Evolutionary conservation across 345 rosid genomes (phyloP), one percentile per base, ranked within the genome.

Genomic region (Limnanthes douglasii): DNA sequence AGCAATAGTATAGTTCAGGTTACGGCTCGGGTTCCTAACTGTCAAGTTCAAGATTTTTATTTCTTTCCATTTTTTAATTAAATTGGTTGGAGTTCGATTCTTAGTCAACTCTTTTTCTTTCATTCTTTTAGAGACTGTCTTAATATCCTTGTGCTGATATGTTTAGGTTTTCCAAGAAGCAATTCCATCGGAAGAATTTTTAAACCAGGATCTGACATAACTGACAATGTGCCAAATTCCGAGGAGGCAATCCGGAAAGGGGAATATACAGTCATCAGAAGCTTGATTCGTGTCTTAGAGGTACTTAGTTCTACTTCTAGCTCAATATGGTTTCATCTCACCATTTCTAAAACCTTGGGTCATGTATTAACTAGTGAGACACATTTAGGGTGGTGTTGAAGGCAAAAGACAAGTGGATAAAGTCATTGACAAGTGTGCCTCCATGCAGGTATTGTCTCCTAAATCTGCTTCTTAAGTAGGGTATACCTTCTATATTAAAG

Each of bases 401-500:
- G 95, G 95, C 41, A 90, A 90, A 73, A 66, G 79, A 48, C 92
- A 79, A 63, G 95, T 90, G 23, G 98, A 90, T 55, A 79, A 79
- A 62, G 95, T 90, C 59, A 90, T 90, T 48, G 98, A 90, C 68
- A 83, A 79, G 66, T 90, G 98, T 61, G 68, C 98, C 40, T 72
- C 94, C 54, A 90, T 90, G 98, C 98, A 90, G 94, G 98, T 90
- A 63, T 46, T 31, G 26, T n/a, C n/a, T n/a, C n/a, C n/a, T n/a
- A n/a, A n/a, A n/a, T n/a, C n/a, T n/a, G n/a, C n/a, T n/a, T n/a
- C n/a, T n/a, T n/a, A n/a, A n/a, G n/a, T n/a, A n/a, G n/a, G n/a
- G n/a, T n/a, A n/a, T n/a, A n/a, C n/a, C n/a, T n/a, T n/a, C n/a
- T n/a, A n/a, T n/a, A n/a, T n/a, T n/a, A n/a, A n/a, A n/a, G n/a